Evolutionary conservation across 306 rosid genomes (phyloP), one percentile per base, ranked within the genome.

Genomic region (Begonia loranthoides): DNA sequence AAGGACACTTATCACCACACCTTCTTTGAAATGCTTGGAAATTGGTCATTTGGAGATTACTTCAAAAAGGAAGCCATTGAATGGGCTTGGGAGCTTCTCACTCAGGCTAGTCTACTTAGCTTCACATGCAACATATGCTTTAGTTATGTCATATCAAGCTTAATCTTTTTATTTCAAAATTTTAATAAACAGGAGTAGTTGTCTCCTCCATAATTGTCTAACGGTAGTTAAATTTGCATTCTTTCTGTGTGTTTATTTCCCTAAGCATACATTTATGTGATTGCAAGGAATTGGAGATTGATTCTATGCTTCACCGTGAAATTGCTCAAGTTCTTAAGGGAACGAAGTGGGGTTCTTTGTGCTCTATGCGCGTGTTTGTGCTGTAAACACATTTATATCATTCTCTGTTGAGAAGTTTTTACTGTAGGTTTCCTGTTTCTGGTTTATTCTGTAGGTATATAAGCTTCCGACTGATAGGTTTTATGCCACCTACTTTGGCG

Each of bases 1-100:
- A 90, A 90, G 62, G 99, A 90, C 73, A 90, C 99, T 9, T 90
- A 90, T 66, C 99, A 90, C 67, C 99, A 90, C 52, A 90, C 99
- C 38, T 90, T 90, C 74, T 90, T 90, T 60, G 99, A 90, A 70
- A 90, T 90, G 99, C 76, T 90, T 55, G 99, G 99, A 2, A 90
- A 90, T 50, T 90, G 99, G 99, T 90, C 99, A 1, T 90, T 90
- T 19, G 95, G 95, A 38, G 96, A 90, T 66, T 90, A 90, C 78
- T 90, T 90, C 44, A 86, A 90, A 71, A 58, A 28, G 45, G 94
- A 86, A 61, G 99, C 94, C 66, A 90, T 90, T 54, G 60, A 56
- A 60, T 90, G 95, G 95, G 94, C 84, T 28, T 90, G 95, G 99
- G 81, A 82, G 52, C 95, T 90, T 66, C 84, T 90, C 48, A 90